Base-by-base conservation (phyloP, 2,329 filamentous ascomycete genomes). In the Scolecobasidium constrictum region DNA sequence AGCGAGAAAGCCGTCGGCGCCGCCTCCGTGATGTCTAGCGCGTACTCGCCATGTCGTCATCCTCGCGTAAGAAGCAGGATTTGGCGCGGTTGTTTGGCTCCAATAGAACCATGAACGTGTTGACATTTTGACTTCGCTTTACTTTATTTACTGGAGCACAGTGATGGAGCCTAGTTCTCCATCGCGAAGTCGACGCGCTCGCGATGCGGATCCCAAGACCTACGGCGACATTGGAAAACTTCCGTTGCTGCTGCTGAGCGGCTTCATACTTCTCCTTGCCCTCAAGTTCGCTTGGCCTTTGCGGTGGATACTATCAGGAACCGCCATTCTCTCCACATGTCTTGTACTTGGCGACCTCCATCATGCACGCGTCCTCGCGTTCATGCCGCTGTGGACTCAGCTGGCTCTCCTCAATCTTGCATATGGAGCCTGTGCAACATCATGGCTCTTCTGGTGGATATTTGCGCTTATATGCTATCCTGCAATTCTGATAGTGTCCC, bases 361-460 rank as follows among this genome's bases (percentile, higher is more conserved):
- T 17, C 54, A 53, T 2, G 46, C 59, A 35, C 61, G 68, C 12
- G 57, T 72, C 15, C 47, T 73, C 9, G 60, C 66, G 2, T 56
- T 55, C 18, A 52, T 68, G 20, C 66, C 67, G 2, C 49, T 72
- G 2, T 72, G 68, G 68, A 61, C 65, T 1, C 48, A 71, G 2
- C 56, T 73, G 40, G 53, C 64, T 2, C 64, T 63, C 0, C 48
- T 72, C 19, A 70, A 72, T 47, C 52, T 72, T 3, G 47, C 56
- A 0, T 73, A 72, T 49, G 60, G 62, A 2, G 55, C 73, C 9
- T 63, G 59, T 36, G 60, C 69, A 11, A 73, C 69, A 12, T 73
- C 70, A 48, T 73, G 71, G 70, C 62, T 73, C 1, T 57, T 74
- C 0, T 66, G 67, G 43, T 62, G 60, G 49, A 48, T 63, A 1